Evolutionary conservation across 23 red algal genomes (phyloP), one percentile per base, ranked within the genome.

Genomic region (Gracilaria gracilis): DNA sequence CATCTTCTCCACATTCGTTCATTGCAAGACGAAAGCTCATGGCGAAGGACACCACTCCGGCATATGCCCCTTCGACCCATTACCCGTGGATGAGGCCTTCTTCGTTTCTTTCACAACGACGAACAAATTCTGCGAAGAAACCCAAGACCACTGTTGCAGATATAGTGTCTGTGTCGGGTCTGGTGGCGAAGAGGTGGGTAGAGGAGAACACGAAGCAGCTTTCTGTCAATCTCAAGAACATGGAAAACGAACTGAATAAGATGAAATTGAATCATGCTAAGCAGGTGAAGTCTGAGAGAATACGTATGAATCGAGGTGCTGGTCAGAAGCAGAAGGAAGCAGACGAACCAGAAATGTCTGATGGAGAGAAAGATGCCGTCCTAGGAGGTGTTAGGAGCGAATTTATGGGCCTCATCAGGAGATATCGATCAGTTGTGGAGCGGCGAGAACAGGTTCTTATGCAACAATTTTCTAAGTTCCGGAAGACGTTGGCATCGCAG

Each of bases 101-200:
- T 4, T 0, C 39, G 9, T 77, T 31, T 77, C 23, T 31, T 8
- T 49, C 40, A 49, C 21, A 51, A 49, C 50, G 42, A 31, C 4
- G 13, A 28, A 28, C 25, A 14, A 17, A 36, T 21, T 47, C 39
- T 4, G 37, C 64, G 5, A 67, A 31, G 33, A 87, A 25, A 9
- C 14, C 38, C 5, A 75, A 87, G 67, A 76, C 84, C 16, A 51
- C 34, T 21, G 84, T 87, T 1, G 65, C 84, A 25, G 87, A 90
- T 25, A 90, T 90, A 9, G 87, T 90, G 2, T 71, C 57, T 50
- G 76, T 90, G 4, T 71, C 87, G 21, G 87, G 87, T 47, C 54
- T 49, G 38, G 87, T 71, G 24, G 87, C 87, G 14, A 80, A 80
- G 49, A 80, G 49, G 21, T 90, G 87, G 87, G 38, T 74, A 3